Conservation (phyloP, 2,329 filamentous ascomycete species). For the Aureobasidium leucospermi region DNA sequence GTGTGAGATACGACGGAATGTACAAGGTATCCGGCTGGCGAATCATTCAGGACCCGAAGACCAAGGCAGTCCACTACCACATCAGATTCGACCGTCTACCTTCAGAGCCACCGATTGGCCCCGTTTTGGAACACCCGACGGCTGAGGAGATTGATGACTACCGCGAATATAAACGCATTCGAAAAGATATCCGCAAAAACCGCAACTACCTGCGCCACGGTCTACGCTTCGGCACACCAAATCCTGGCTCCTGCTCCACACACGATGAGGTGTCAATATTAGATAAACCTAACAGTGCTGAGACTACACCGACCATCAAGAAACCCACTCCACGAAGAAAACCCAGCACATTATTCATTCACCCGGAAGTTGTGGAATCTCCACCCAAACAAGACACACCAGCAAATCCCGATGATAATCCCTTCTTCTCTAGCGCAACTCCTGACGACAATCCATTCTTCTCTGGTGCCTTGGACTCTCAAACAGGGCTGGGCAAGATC, state of each 20-base stretch:
- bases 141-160: conserved; percentile 43
- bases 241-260: background rate
- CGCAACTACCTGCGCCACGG: conserved; percentile 1
- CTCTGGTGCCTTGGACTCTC: background rate
- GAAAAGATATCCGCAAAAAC: conserved; percentile 6
- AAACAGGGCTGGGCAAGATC: conserved; percentile 1
- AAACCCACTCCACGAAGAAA: background rate
- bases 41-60: conserved; percentile 25
- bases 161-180: conserved; percentile 38
- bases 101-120: conserved; percentile 26
- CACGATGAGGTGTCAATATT: background rate
- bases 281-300: background rate
- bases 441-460: conserved; percentile 12
- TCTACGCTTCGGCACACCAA: background rate
- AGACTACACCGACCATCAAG: background rate
- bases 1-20: conserved; percentile 43
- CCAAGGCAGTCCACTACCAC: conserved; percentile 29
- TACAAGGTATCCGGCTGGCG: conserved; percentile 37
- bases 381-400: background rate
- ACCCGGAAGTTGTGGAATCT: background rate
- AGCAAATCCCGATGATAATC: background rate
- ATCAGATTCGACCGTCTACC: conserved; percentile 32
- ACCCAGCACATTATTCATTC: background rate
- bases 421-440: background rate
- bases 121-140: conserved; percentile 33